Percentiles rank a stretch among this genome's conserved stretches.
Evolutionary conservation across 805 yeast genomes (phyloP).

Genomic region (Metschnikowia cerradonensis): DNA sequence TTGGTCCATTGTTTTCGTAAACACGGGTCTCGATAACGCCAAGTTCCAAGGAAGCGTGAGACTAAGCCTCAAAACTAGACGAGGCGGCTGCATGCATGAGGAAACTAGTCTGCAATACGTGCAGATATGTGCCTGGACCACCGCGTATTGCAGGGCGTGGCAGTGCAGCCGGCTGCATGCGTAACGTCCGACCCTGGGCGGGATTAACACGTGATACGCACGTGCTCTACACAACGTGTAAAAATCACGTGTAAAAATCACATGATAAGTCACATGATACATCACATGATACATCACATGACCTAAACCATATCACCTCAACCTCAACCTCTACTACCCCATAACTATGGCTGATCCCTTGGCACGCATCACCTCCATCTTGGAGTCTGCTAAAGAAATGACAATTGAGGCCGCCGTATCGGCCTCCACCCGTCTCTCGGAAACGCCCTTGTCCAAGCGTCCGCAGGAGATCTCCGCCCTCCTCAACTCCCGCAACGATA

Average conservation of each 20-base stretch:
- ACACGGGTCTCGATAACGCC: not conserved
- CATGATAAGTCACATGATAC: not conserved
- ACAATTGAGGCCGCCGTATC: slow-evolving; percentile 81
- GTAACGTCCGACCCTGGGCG: not conserved
- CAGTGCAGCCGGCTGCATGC: not conserved
- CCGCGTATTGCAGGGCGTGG: not conserved
- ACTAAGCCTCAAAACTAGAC: not conserved
- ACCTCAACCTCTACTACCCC: not conserved
- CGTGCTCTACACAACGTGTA: too few species aligned
- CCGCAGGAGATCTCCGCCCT: slow-evolving; percentile 62
- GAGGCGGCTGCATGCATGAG: not conserved
- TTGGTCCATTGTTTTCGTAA: too few species aligned
- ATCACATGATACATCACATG: not conserved
- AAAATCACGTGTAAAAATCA: not conserved
- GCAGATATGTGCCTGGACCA: not conserved
- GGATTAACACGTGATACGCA: not conserved
- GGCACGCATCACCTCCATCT: slow-evolving; percentile 59
- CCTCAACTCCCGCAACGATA: slow-evolving; percentile 63
- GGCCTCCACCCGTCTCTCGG: slow-evolving; percentile 64
- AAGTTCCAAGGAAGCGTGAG: not conserved
- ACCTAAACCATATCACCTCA: not conserved
- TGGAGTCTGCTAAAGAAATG: slow-evolving; percentile 75
- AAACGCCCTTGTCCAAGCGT: slow-evolving; percentile 55
- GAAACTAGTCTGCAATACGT: too few species aligned
- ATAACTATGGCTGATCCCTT: slow-evolving; percentile 44